phyloP scores from a whole-genome alignment of 2,329 filamentous ascomycete species.

The Monilinia laxa region DNA sequence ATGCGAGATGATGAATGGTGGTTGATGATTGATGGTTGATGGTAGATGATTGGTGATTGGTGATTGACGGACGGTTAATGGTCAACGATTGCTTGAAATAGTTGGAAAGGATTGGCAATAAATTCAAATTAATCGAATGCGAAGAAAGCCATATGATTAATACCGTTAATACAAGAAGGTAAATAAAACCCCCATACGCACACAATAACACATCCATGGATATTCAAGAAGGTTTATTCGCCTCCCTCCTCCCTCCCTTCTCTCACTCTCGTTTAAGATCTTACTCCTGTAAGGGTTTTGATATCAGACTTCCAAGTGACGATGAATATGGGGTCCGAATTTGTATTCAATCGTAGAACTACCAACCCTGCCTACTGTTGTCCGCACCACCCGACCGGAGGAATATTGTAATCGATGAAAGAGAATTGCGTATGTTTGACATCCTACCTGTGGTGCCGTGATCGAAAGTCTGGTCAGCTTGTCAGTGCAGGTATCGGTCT shows the following conservation, averaged over 20 bases:
- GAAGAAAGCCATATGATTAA: neutral
- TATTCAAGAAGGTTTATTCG: neutral
- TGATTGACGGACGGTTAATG: too few species aligned
- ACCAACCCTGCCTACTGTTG: slow-evolving; percentile 1
- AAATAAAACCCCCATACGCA: too few species aligned
- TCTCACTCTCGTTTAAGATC: neutral
- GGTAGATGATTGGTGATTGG: too few species aligned
- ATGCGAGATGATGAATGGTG: slow-evolving; percentile 13
- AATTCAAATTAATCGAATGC: neutral
- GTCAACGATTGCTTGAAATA: too few species aligned
- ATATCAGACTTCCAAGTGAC: neutral
- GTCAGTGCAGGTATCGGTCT: slow-evolving; percentile 2
- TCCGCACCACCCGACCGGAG: slow-evolving; percentile 15
- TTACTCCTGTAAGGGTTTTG: too few species aligned
- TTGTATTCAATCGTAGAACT: neutral
- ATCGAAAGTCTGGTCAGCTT: slow-evolving; percentile 6
- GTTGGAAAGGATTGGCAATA: neutral
- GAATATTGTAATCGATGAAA: slow-evolving; percentile 5
- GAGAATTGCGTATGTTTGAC: neutral
- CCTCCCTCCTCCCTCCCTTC: neutral
- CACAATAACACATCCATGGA: neutral
- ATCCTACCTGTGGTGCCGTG: neutral
- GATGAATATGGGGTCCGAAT: neutral
- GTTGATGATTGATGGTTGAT: neutral
- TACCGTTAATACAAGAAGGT: too few species aligned